Evolutionary conservation across 2,329 filamentous ascomycete genomes (phyloP).

Genomic region (Penicillium decumbens): DNA sequence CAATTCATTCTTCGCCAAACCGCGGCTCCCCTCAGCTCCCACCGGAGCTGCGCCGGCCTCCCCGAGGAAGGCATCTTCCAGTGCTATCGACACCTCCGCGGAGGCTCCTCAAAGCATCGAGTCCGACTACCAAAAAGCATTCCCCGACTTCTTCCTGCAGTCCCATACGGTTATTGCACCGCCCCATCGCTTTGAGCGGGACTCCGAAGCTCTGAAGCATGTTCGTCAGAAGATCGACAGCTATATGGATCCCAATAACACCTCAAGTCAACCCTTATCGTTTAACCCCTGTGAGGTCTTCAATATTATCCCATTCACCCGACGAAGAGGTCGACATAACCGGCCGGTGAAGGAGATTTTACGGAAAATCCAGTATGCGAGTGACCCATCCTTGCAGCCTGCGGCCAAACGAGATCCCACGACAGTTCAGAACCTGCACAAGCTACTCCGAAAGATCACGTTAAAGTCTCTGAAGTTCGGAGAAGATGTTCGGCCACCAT

Average conservation of each 20-base stretch:
- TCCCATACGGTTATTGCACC: conserved; percentile 67
- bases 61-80: conserved; percentile 18
- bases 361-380: conserved; percentile 47
- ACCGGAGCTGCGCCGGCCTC: conserved; percentile 27
- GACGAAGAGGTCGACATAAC: conserved; percentile 30
- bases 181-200: conserved; percentile 51
- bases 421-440: conserved; percentile 15
- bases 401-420: conserved; percentile 24
- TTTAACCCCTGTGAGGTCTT: conserved; percentile 38
- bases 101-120: conserved; percentile 20
- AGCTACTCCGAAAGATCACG: conserved; percentile 46
- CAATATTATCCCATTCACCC: conserved; percentile 36
- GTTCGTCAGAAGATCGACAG: conserved; percentile 48
- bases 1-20: conserved; percentile 49
- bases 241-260: conserved; percentile 22
- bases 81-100: conserved; percentile 11
- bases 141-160: conserved; percentile 77
- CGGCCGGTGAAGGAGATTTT: conserved; percentile 58
- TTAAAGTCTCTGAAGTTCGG: conserved; percentile 57
- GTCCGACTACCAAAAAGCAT: conserved; percentile 63
- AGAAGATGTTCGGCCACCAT: conserved; percentile 61
- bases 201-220: conserved; percentile 55
- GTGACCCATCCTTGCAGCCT: conserved; percentile 34
- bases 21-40: conserved; percentile 28
- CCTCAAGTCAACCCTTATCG: conserved; percentile 7